A percentile compares a stretch with the other conserved stretches of the same genome.
Evolutionary conservation across 2,329 filamentous ascomycete genomes (phyloP).

Genomic region (Venturia nashicola): DNA sequence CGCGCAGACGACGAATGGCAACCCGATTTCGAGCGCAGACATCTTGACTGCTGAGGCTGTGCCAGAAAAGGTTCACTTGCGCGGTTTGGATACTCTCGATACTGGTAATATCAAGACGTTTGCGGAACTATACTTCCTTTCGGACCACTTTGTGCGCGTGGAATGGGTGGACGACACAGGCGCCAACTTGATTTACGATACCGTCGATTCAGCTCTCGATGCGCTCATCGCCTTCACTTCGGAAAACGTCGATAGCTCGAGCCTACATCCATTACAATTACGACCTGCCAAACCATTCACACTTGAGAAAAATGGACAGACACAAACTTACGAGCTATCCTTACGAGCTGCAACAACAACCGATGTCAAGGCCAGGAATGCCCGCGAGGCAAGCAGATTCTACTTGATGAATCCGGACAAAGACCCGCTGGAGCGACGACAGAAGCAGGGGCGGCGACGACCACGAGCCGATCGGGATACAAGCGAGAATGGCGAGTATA

Average conservation of each 20-base stretch:
- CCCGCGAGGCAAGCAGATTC: conserved; percentile 72
- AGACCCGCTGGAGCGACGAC: conserved; percentile 57
- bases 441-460: conserved; percentile 49
- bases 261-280: conserved; percentile 48
- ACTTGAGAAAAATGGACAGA: conserved; percentile 23
- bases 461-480: conserved; percentile 24
- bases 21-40: neutral
- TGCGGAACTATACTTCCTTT: conserved; percentile 52
- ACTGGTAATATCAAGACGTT: conserved; percentile 66
- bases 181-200: conserved; percentile 70
- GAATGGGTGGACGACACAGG: conserved; percentile 96
- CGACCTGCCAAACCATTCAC: conserved; percentile 58
- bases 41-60: conserved; percentile 15
- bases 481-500: conserved; percentile 22
- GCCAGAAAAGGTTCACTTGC: conserved; percentile 65
- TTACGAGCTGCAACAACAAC: conserved; percentile 61
- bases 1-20: neutral
- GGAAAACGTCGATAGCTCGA: conserved; percentile 25
- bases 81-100: conserved; percentile 69
- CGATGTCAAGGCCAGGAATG: conserved; percentile 71
- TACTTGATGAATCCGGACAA: conserved; percentile 87
- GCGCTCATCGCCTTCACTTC: conserved; percentile 42
- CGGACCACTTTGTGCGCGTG: conserved; percentile 41
- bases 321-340: conserved; percentile 54
- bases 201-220: conserved; percentile 37